Evolutionary conservation across 768 basidiomycete species (phyloP), one percentile per base, ranked within the genome.

Genomic region (Candolleomyces eurysporus): DNA sequence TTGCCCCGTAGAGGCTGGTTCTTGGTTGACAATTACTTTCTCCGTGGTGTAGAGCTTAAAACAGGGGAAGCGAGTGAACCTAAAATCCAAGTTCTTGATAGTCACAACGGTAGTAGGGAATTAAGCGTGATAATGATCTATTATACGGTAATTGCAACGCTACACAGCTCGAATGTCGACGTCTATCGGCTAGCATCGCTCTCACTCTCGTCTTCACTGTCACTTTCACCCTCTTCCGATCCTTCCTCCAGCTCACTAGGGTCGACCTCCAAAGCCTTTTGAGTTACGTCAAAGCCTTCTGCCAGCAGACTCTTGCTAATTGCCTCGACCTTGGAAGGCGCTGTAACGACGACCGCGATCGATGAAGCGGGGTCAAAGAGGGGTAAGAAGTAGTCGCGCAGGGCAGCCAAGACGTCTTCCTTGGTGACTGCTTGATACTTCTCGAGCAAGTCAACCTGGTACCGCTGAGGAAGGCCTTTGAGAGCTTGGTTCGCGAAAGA

Each of bases 401-500:
- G 79, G 5, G 84, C 83, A 6, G 71, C 75, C 16, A 94, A 71
- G 56, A 98, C 88, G 62, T 97, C 88, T 5, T 85, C 84, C 68
- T 88, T 88, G 17, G 88, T 90, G 60, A 98, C 84, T n/a, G 76
- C 75, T 79, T 94, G 89, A 68, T 87, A 90, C 69, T 87, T 85
- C 65, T 88, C 84, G 49, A 96, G 79, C n/a, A 94, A 81, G 57
- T 89, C 82, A 26, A 91, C 78, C 66, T 90, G 88, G 68, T 90
- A 79, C 62, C 87, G 84, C 68, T 89, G 87, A 5, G 88, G 76
- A 10, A 98, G 84, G 36, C 88, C 90, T 69, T 91, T 92, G n/a
- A 99, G 79, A 0, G 89, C 91, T 78, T 97, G 93, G 74, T 98
- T 96, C 32, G 82, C 78, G 75, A 97, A 98, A 0, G 94, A 96